Evolutionary conservation across 2,329 filamentous ascomycete genomes (phyloP).

Genomic region (Aspergillus sp.): DNA sequence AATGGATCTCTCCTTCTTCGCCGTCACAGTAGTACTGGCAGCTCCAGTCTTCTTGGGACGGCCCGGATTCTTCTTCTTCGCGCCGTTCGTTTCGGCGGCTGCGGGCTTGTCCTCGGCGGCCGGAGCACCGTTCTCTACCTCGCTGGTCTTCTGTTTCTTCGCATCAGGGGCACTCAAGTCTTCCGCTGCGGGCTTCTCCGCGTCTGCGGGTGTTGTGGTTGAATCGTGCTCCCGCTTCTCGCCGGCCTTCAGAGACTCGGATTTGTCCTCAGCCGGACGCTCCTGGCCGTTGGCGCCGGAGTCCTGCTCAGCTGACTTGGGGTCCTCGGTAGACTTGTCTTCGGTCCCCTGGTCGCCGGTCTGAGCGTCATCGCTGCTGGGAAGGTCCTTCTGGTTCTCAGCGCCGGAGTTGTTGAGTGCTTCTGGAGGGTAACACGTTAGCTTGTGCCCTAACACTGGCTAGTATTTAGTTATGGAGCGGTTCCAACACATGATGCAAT

Average conservation of each 20-base stretch:
- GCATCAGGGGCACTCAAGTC: conserved; percentile 13
- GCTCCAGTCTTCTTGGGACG: conserved; percentile 23
- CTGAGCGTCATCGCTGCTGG: neutral
- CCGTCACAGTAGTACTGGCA: too few relatives aligned
- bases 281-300: conserved; percentile 1
- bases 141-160: conserved; percentile 29
- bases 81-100: conserved; percentile 12
- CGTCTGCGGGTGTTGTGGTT: conserved; percentile 2
- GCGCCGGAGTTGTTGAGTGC: conserved; percentile 4
- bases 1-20: conserved; percentile 18
- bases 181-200: conserved; percentile 7
- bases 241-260: conserved; percentile 8
- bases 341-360: conserved; percentile 4
- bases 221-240: conserved; percentile 17
- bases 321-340: conserved; percentile 5
- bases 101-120: conserved; percentile 4
- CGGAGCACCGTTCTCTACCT: conserved; percentile 4
- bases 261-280: conserved; percentile 5
- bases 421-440: conserved; percentile 11
- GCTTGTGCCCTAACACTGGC: too few relatives aligned
- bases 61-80: conserved; percentile 20
- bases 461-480: too few relatives aligned
- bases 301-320: conserved; percentile 5
- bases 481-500: too few relatives aligned
- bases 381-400: conserved; percentile 3